Conservation (phyloP, 139 green algal genomes). For the Raphidocelis subcapitata region DNA sequence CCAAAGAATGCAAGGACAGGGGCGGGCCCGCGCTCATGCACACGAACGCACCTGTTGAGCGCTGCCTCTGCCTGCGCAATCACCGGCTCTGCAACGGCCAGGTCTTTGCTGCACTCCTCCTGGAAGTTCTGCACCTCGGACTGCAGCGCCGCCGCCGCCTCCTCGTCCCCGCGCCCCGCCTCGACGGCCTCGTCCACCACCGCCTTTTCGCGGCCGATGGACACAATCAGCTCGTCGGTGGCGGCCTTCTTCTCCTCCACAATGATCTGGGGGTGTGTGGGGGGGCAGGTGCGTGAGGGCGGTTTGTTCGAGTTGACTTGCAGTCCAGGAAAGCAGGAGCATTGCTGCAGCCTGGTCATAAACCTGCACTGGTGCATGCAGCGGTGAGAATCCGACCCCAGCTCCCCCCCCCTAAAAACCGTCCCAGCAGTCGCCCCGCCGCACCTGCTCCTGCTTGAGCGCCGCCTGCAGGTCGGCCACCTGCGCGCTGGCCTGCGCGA, state of each 20-base stretch:
- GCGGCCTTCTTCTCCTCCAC: constrained; percentile 89
- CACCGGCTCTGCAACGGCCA: constrained; percentile 79
- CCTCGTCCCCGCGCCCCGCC: constrained; percentile 66
- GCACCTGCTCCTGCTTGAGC: constrained; percentile 74
- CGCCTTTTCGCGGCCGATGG: constrained; percentile 86
- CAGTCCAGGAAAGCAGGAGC: too few relatives aligned
- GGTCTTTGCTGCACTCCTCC: constrained; percentile 74
- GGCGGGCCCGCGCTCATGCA: too few relatives aligned
- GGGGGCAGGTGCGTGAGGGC: not conserved
- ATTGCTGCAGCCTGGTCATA: too few relatives aligned
- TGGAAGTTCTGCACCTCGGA: constrained; percentile 82
- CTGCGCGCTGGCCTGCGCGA: constrained; percentile 69
- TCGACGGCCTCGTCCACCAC: constrained; percentile 88
- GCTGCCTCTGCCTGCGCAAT: constrained; percentile 85
- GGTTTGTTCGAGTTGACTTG: too few relatives aligned
- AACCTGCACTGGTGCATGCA: too few relatives aligned
- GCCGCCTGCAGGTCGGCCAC: constrained; percentile 85
- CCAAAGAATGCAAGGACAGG: too few relatives aligned
- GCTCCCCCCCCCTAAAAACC: too few relatives aligned
- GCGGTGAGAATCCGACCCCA: too few relatives aligned
- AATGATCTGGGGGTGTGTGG: constrained; percentile 57
- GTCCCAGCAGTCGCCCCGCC: too few relatives aligned
- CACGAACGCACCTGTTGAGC: constrained; percentile 62
- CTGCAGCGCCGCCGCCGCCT: constrained; percentile 47
- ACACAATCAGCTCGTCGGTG: constrained; percentile 88